Percentiles rank a stretch among this genome's conserved stretches.
These are phyloP conservation scores for Camellia oleifera DNA, from an alignment of 179 eudicot species.

Conservation along the genomic window DNA sequence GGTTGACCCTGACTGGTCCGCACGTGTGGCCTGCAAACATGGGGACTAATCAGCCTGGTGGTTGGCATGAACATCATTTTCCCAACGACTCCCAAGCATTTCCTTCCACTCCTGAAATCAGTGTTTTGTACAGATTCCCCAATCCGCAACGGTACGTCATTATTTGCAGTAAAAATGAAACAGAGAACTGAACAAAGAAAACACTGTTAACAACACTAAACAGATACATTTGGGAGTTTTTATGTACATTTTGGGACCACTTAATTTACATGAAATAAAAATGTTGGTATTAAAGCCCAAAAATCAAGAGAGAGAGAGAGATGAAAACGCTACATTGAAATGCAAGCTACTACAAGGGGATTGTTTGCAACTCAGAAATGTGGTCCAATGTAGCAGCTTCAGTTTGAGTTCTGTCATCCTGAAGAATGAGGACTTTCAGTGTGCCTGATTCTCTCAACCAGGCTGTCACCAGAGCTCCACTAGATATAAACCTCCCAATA, in stretches of 20 bases:
- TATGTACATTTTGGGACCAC: too few relatives aligned
- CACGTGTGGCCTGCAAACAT: too few relatives aligned
- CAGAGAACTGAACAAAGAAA: background rate
- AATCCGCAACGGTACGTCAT: background rate
- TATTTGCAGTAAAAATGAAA: background rate
- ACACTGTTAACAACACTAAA: background rate
- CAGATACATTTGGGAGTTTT: background rate
- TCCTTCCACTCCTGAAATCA: background rate
- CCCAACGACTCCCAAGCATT: too few relatives aligned
- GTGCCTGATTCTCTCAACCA: constrained; percentile 86
- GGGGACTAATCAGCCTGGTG: too few relatives aligned
- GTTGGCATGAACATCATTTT: too few relatives aligned
- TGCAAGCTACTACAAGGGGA: constrained; percentile 35
- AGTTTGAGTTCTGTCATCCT: constrained; percentile 55
- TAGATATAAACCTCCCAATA: constrained; percentile 79
- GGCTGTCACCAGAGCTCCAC: constrained; percentile 67
- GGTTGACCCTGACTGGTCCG: too few relatives aligned
- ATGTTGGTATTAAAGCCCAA: background rate
- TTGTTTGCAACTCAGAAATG: constrained; percentile 36
- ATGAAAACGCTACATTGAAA: background rate
- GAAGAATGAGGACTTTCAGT: constrained; percentile 59
- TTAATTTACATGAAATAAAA: background rate
- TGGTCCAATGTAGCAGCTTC: constrained; percentile 29
- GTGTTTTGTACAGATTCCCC: background rate
- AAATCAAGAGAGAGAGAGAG: too few relatives aligned